A percentile compares a stretch with the other conserved stretches of the same genome.
Conservation (phyloP, 495 filamentous ascomycete species). For the Articulospora tetracladia region DNA sequence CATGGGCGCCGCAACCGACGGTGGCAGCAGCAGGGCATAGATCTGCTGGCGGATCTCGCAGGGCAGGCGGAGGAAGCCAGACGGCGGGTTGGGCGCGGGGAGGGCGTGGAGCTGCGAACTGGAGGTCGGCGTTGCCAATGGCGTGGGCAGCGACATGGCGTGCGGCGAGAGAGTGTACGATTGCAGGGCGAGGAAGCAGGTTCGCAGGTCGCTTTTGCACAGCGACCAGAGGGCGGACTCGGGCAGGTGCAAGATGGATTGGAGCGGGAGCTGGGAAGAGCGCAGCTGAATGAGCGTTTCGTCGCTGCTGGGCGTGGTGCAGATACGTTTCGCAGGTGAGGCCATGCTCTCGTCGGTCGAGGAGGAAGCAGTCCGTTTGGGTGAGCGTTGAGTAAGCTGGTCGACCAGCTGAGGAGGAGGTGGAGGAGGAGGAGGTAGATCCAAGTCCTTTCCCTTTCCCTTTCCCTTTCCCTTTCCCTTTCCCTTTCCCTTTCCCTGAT, state of each 20-base stretch:
- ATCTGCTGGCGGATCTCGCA: conserved; percentile 22
- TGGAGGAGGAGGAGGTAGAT: not conserved
- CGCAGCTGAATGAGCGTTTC: not conserved
- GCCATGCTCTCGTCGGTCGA: too few species aligned
- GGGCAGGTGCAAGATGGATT: conserved; percentile 12
- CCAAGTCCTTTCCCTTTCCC: too few species aligned
- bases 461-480: too few species aligned
- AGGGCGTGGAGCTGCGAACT: not conserved
- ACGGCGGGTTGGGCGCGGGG: not conserved
- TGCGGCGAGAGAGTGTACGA: conserved; percentile 15
- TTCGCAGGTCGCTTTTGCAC: conserved; percentile 14
- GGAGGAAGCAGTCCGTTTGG: too few species aligned
- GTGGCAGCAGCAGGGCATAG: conserved; percentile 13
- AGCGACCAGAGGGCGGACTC: conserved; percentile 16
- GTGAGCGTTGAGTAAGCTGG: too few species aligned
- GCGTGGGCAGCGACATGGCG: conserved; percentile 1
- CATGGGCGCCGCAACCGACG: conserved; percentile 8
- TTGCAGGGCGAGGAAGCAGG: conserved; percentile 17
- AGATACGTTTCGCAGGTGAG: conserved; percentile 10
- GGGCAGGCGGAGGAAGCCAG: conserved; percentile 19
- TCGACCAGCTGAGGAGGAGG: too few species aligned
- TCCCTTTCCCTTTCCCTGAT: too few species aligned
- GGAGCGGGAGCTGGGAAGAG: not conserved
- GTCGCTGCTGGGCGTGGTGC: conserved; percentile 1
- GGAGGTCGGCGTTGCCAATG: not conserved